Evolutionary conservation across 306 rosid species (phyloP), one percentile per base, ranked within the genome.

Genomic region (Vigna nakashimae): DNA sequence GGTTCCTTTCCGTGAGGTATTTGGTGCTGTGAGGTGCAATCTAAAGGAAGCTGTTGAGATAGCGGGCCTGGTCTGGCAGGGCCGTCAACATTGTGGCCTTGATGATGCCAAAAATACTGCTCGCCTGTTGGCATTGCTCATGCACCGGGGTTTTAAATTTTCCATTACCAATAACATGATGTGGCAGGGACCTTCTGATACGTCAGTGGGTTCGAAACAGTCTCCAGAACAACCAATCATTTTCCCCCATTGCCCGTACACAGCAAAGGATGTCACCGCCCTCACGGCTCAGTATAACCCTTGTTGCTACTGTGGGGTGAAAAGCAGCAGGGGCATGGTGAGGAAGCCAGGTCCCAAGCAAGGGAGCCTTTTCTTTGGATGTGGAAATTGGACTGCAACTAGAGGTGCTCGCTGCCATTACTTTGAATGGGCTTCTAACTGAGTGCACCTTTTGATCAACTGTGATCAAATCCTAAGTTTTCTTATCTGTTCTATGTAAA

Each of bases 81-180:
- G 98, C 72, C 93, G 97, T 62, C 87, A 97, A 76, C 98, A 93
- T 81, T 91, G 98, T 75, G 98, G 97, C 82, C 89, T 93, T 48
- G 98, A 93, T 79, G 97, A 93, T 80, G 97, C 98, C 49, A 93
- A 87, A 89, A 93, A 93, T 69, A 93, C 97, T 2, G 98, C 98
- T 81, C 91, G 87, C 63, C 82, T 93, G 20, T 90, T 93, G 49
- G 88, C 89, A 4, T 86, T 93, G 34, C 91, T 93, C 69, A 91
- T 93, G 98, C 83, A 38, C 51, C 77, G 86, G 74, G 97, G 98
- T 73, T 93, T 90, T 84, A 91, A 69, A 64, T 87, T 93, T 16
- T 80, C 97, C 38, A 87, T 93, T 65, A 93, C 98, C 82, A 93
- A 84, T 80, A 83, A 92, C 52, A 57, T 90, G 64, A 46, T 86